Base-by-base conservation (phyloP, 176 grass and related monocot genomes). In the Lolium rigidum region DNA sequence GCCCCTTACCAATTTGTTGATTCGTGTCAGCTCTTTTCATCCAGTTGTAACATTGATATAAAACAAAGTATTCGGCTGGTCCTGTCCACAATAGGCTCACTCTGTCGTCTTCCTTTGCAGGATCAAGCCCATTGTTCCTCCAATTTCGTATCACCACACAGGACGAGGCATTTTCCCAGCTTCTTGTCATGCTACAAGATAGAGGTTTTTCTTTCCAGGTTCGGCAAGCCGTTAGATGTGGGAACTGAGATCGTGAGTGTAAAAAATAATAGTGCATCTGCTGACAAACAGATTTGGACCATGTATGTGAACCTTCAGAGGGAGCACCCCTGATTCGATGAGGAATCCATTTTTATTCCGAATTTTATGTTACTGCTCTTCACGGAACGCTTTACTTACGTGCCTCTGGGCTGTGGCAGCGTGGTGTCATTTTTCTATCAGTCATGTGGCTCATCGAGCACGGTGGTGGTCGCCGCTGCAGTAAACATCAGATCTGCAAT, bases 111-210 rank as follows among this genome's bases (percentile, higher is more conserved):
- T 78, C 51, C 5, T 56, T 79, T 88, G 82, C 87, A 92, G 91
- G 87, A 84, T 78, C 83, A 93, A 82, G 49, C 13, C 74, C 77
- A 87, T 80, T 80, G 13, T 66, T 81, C 66, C 44, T 43, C 78
- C 87, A 76, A 68, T 78, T 81, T 82, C 57, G 60, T 50, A 7
- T 73, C 51, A 59, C 38, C 63, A 28, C 59, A 74, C 81, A 58
- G 57, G 62, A 82, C 65, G 77, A 70, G 70, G 70, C 39, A 75
- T 76, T 48, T 80, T 72, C 73, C 91, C 31, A 21, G 7, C 39
- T 76, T 85, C n/a, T 77, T 4, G 21, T 58, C 64, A 52, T 64
- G 7, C 41, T 43, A 35, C 26, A 31, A 44, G 20, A 62, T 17
- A 2, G 24, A 47, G 20, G 8, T 18, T 46, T 80, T 17, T 25